These are phyloP conservation scores for Fusarium sp. DNA, from an alignment of 2,329 filamentous ascomycete genomes.

Conservation along the genomic window DNA sequence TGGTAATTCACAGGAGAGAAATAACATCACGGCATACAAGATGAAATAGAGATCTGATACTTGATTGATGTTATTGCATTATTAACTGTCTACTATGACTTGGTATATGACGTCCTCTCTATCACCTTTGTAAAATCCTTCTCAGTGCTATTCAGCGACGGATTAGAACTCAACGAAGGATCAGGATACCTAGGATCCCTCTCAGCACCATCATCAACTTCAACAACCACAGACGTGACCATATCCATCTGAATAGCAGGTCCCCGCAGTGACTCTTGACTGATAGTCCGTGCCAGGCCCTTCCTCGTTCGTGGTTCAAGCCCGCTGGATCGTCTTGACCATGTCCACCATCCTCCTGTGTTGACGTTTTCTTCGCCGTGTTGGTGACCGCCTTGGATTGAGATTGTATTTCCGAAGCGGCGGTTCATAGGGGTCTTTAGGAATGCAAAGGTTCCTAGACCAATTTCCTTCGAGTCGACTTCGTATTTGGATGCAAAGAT, in stretches of 20 bases:
- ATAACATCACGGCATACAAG: no score
- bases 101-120: slow-evolving; percentile 17
- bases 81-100: background rate
- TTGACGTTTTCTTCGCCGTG: slow-evolving; percentile 16
- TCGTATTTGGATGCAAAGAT: slow-evolving; percentile 57
- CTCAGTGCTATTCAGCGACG: slow-evolving; percentile 46
- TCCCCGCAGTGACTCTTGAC: slow-evolving; percentile 50
- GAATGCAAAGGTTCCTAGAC: slow-evolving; percentile 65
- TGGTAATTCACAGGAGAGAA: background rate
- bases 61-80: background rate
- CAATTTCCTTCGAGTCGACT: slow-evolving; percentile 58
- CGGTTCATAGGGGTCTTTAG: slow-evolving; percentile 56
- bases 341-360: slow-evolving; percentile 47
- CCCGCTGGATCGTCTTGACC: slow-evolving; percentile 26
- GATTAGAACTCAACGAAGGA: slow-evolving; percentile 37
- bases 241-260: slow-evolving; percentile 59
- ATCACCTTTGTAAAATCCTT: slow-evolving; percentile 36
- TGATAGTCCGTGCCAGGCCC: slow-evolving; percentile 41
- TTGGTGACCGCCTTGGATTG: slow-evolving; percentile 49
- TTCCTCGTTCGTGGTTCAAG: slow-evolving; percentile 19
- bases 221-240: slow-evolving; percentile 57
- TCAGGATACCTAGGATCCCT: slow-evolving; percentile 43
- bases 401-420: slow-evolving; percentile 58
- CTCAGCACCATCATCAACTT: slow-evolving; percentile 48
- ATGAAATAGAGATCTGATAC: background rate